Percentiles rank a stretch among this genome's conserved stretches.
phyloP scores from a whole-genome alignment of 768 basidiomycete species.

The Mycena indigotica region DNA sequence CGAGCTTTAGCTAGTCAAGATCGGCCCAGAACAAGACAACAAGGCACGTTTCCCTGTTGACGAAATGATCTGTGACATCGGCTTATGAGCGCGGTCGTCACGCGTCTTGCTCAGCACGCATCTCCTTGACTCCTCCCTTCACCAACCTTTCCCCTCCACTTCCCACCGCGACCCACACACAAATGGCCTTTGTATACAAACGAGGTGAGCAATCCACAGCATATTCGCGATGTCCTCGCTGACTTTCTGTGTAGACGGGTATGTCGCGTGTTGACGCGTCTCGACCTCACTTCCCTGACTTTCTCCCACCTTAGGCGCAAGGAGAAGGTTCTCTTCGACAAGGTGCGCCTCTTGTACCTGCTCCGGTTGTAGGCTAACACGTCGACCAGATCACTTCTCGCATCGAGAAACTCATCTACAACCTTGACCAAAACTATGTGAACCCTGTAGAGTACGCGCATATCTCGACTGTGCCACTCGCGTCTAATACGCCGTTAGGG shows the following conservation, averaged over 20 bases:
- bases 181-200: slow-evolving; percentile 23
- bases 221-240: neutral
- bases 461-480: neutral
- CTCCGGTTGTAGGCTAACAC: slow-evolving; percentile 23
- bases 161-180: neutral
- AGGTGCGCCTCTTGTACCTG: slow-evolving; percentile 50
- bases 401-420: slow-evolving; percentile 91
- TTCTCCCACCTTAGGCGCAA: slow-evolving; percentile 58
- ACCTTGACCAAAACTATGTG: slow-evolving; percentile 89
- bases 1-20: too few species aligned
- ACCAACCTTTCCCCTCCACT: neutral
- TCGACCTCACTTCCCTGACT: slow-evolving; percentile 34
- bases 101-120: neutral
- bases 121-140: neutral
- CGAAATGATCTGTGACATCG: neutral
- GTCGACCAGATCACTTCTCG: slow-evolving; percentile 75
- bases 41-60: neutral
- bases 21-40: too few species aligned
- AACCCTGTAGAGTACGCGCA: slow-evolving; percentile 85
- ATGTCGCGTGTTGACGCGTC: slow-evolving; percentile 28
- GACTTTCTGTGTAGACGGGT: slow-evolving; percentile 46
- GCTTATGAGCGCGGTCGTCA: neutral
- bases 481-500: slow-evolving; percentile 44
- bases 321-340: slow-evolving; percentile 93
- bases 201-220: slow-evolving; percentile 9